Percentiles rank a stretch among this genome's conserved stretches.
Conservation (phyloP, 495 filamentous ascomycete species). For the Aspergillus carlsbadensis region DNA sequence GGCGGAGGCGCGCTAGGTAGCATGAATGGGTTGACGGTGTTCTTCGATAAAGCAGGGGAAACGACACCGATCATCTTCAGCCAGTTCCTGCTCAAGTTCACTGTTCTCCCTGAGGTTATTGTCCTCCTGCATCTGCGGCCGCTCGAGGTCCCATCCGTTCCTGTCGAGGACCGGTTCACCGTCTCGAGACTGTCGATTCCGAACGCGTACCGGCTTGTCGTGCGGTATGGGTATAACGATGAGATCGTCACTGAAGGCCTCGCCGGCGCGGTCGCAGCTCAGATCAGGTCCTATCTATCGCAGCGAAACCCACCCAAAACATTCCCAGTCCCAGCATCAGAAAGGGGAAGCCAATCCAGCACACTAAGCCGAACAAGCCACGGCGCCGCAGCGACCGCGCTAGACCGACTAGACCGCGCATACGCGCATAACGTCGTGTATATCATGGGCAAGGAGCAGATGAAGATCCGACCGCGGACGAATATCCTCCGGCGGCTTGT, state of each 20-base stretch:
- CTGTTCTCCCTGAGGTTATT: constrained; percentile 53
- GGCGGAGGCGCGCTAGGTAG: constrained; percentile 29
- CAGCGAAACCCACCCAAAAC: constrained; percentile 31
- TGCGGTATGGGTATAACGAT: constrained; percentile 71
- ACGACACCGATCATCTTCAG: constrained; percentile 59
- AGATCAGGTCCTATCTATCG: constrained; percentile 48
- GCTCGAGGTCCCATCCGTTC: constrained; percentile 39
- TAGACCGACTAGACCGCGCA: constrained; percentile 49
- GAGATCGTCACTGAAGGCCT: constrained; percentile 63
- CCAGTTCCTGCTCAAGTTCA: constrained; percentile 64
- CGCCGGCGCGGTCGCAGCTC: constrained; percentile 56
- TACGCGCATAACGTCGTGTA: constrained; percentile 64
- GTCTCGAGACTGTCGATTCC: constrained; percentile 49
- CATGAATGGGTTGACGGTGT: constrained; percentile 58
- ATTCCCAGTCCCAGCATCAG: not conserved
- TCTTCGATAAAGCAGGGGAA: constrained; percentile 63
- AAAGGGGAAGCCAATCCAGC: not conserved
- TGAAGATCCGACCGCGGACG: constrained; percentile 50
- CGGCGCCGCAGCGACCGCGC: not conserved
- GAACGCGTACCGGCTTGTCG: constrained; percentile 62
- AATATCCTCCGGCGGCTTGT: constrained; percentile 45
- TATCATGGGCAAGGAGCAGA: constrained; percentile 71
- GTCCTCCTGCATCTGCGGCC: constrained; percentile 66
- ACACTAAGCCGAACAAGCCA: not conserved
- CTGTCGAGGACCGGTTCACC: constrained; percentile 47